Evolutionary conservation across 2,329 filamentous ascomycete genomes (phyloP).

Genomic region (Berkeleyomyces basicola): DNA sequence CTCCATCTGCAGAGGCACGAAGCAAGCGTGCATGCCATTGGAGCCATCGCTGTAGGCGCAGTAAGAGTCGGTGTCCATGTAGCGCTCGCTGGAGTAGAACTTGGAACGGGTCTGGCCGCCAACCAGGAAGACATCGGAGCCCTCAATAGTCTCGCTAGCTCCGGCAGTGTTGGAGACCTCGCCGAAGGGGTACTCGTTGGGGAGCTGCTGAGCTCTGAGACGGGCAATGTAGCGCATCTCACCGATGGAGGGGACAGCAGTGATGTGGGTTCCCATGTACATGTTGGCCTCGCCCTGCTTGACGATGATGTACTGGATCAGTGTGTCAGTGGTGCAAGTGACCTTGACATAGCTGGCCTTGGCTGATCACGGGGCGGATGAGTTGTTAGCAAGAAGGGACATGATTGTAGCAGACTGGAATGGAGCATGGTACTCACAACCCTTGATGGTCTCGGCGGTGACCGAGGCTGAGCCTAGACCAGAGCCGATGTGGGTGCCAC

Average conservation of each 20-base stretch:
- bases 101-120: slow-evolving; percentile 48
- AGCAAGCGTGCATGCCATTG: slow-evolving; percentile 39
- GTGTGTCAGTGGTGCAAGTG: slow-evolving; percentile 39
- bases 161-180: slow-evolving; percentile 37
- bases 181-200: slow-evolving; percentile 36
- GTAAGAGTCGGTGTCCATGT: slow-evolving; percentile 50
- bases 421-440: slow-evolving; percentile 4
- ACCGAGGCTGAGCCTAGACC: slow-evolving; percentile 43
- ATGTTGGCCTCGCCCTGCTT: slow-evolving; percentile 42
- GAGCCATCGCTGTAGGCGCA: slow-evolving; percentile 37
- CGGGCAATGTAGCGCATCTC: slow-evolving; percentile 50
- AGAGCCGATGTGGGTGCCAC: slow-evolving; percentile 39
- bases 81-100: slow-evolving; percentile 53
- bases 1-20: slow-evolving; percentile 41
- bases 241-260: slow-evolving; percentile 35
- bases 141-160: slow-evolving; percentile 37
- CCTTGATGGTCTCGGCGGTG: slow-evolving; percentile 25
- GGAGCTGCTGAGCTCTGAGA: slow-evolving; percentile 33
- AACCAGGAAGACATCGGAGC: slow-evolving; percentile 41
- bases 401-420: neutral
- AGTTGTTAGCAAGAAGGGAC: neutral
- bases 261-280: slow-evolving; percentile 46
- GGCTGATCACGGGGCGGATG: slow-evolving; percentile 13
- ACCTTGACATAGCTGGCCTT: slow-evolving; percentile 38
- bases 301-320: slow-evolving; percentile 49